Conservation (phyloP, 371 early-diverging fungal species). For the Cokeromyces recurvatus region DNA sequence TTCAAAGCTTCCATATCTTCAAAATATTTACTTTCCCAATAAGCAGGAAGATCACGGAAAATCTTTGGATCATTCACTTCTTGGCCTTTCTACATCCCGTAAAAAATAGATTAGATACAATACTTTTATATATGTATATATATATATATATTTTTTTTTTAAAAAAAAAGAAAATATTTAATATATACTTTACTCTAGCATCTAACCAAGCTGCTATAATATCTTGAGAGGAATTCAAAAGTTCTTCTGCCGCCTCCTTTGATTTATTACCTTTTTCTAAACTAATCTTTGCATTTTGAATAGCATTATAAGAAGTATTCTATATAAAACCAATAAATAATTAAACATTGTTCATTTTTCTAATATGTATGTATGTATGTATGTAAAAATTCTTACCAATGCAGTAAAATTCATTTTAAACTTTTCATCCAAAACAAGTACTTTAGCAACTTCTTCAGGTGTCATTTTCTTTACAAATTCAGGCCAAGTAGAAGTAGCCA, state of each 20-base stretch:
- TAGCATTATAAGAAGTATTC: conserved; percentile 45
- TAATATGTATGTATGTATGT: no score
- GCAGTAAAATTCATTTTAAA: conserved; percentile 70
- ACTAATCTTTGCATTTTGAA: conserved; percentile 44
- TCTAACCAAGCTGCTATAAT: conserved; percentile 58
- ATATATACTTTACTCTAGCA: conserved; percentile 31
- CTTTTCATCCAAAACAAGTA: conserved; percentile 60
- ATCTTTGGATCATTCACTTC: conserved; percentile 82
- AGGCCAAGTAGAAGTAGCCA: conserved; percentile 45
- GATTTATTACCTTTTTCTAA: conserved; percentile 38
- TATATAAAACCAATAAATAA: conserved; percentile 5
- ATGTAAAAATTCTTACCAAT: no score
- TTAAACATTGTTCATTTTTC: no score
- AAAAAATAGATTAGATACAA: not conserved
- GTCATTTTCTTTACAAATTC: conserved; percentile 52
- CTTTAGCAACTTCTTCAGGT: conserved; percentile 47
- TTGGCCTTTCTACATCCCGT: conserved; percentile 38
- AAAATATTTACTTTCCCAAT: conserved; percentile 97
- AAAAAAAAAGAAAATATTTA: no score
- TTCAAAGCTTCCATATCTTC: conserved; percentile 94
- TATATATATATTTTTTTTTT: no score
- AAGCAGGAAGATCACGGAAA: conserved; percentile 89
- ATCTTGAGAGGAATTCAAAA: conserved; percentile 52
- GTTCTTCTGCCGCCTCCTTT: conserved; percentile 36
- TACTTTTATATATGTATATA: no score